Conservation (phyloP, 2,329 filamentous ascomycete genomes). For the Venturia carpophila region DNA sequence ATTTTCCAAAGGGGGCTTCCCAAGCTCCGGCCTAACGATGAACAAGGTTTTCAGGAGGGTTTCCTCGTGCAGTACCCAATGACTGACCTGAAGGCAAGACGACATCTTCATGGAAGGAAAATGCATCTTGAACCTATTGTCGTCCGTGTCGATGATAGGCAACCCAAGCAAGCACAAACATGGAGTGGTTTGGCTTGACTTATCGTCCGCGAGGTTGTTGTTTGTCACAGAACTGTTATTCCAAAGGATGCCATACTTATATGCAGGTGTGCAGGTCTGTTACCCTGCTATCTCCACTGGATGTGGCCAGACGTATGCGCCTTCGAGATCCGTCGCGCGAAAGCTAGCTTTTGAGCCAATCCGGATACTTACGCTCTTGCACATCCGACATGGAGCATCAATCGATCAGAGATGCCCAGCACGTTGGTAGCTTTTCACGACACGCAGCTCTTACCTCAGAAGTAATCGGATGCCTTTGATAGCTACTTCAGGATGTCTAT, state of each 20-base stretch:
- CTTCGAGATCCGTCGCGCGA: not conserved
- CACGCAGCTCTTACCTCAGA: conserved; percentile 1
- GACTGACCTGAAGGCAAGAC: not conserved
- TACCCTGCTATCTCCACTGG: not conserved
- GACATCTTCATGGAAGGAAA: not conserved
- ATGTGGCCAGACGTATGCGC: not conserved
- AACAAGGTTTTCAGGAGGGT: not conserved
- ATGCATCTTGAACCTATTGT: not conserved
- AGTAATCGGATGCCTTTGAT: not conserved
- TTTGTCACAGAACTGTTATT: not conserved
- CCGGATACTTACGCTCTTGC: not conserved
- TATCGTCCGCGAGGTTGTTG: not conserved
- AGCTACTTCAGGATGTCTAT: not conserved
- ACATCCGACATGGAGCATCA: not conserved
- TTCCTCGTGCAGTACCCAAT: not conserved
- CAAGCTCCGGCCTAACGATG: not conserved
- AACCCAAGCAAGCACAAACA: not conserved
- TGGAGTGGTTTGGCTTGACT: not conserved
- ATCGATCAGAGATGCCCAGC: not conserved
- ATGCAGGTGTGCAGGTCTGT: not conserved
- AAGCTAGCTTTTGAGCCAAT: not conserved
- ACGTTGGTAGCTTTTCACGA: not conserved
- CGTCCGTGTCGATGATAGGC: not conserved
- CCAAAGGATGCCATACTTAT: not conserved
- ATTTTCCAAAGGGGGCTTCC: not conserved